phyloP scores from a whole-genome alignment of 2,329 filamentous ascomycete genomes.

The Aspergillus oerlinghausenensis region DNA sequence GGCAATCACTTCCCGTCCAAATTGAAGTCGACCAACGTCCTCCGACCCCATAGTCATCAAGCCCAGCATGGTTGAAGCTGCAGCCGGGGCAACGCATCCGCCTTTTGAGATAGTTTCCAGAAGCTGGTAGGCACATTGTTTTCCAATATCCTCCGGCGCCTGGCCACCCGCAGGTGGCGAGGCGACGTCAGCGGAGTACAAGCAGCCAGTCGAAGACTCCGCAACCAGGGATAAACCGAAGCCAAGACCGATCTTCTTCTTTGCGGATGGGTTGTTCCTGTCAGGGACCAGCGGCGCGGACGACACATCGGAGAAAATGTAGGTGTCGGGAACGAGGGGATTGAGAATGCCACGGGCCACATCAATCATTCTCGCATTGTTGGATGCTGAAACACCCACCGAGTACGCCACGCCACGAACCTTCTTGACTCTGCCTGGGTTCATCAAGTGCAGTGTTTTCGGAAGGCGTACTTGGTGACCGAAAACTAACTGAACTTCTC shows the following conservation, averaged over 20 bases:
- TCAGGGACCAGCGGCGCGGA: constrained; percentile 62
- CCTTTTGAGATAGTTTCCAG: constrained; percentile 77
- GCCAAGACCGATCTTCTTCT: constrained; percentile 70
- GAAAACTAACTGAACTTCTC: constrained; percentile 89
- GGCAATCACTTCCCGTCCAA: constrained; percentile 77
- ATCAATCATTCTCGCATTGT: constrained; percentile 94
- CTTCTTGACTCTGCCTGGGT: constrained; percentile 77
- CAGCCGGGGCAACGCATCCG: constrained; percentile 71
- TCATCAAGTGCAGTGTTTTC: constrained; percentile 86
- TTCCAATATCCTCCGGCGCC: constrained; percentile 85
- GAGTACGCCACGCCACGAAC: constrained; percentile 92
- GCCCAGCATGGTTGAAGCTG: constrained; percentile 69
- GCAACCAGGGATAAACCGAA: constrained; percentile 90
- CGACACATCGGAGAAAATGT: constrained; percentile 70
- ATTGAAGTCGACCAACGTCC: constrained; percentile 79
- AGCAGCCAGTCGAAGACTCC: constrained; percentile 78
- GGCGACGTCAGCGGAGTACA: constrained; percentile 82
- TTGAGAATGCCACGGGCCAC: constrained; percentile 83
- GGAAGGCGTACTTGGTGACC: constrained; percentile 89
- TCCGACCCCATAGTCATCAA: constrained; percentile 98
- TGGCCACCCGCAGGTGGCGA: constrained; percentile 72
- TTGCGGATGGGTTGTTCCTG: constrained; percentile 54
- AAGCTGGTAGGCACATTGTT: constrained; percentile 80
- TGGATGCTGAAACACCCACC: constrained; percentile 83
- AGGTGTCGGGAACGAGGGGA: constrained; percentile 78